Conservation (phyloP, 345 rosid species). For the Stellera chamaejasme region DNA sequence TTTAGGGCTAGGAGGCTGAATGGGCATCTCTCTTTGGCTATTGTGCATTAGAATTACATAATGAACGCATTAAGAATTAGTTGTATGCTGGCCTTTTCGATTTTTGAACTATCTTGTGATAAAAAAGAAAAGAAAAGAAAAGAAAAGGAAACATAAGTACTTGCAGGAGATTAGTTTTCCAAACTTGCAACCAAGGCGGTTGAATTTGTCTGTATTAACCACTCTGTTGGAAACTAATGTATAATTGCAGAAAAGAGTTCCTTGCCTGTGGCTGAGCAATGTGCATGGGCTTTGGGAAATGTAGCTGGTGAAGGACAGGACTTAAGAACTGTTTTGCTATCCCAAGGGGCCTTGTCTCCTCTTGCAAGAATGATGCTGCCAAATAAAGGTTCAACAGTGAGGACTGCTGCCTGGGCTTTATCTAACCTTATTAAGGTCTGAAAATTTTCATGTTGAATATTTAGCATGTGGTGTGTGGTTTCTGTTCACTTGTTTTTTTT, state of each 20-base stretch:
- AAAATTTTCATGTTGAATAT: slow-evolving; percentile 10
- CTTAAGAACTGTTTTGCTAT: slow-evolving; percentile 69
- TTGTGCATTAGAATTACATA: too few relatives aligned
- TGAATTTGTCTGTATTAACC: too few relatives aligned
- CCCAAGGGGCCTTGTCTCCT: slow-evolving; percentile 86
- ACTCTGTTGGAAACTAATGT: too few relatives aligned
- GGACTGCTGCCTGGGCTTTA: slow-evolving; percentile 98
- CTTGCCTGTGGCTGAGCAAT: slow-evolving; percentile 87
- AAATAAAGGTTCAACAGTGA: slow-evolving; percentile 81
- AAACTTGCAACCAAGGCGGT: too few relatives aligned
- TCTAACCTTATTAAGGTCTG: slow-evolving; percentile 89
- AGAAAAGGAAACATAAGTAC: too few relatives aligned
- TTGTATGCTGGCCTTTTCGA: too few relatives aligned
- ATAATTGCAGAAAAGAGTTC: slow-evolving; percentile 68
- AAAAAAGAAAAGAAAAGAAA: too few relatives aligned
- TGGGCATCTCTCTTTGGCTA: too few relatives aligned
- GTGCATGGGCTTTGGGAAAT: slow-evolving; percentile 98
- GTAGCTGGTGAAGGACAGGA: slow-evolving; percentile 98
- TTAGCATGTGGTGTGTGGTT: background rate
- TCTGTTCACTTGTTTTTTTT: background rate
- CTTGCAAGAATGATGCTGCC: slow-evolving; percentile 97
- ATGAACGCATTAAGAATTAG: too few relatives aligned
- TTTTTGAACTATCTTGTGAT: too few relatives aligned
- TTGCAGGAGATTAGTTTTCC: too few relatives aligned
- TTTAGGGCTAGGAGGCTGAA: too few relatives aligned